Percentiles rank a stretch among this genome's conserved stretches.
Conservation (phyloP, 1,139 yeast genomes). For the Waltiozyma sp. region DNA sequence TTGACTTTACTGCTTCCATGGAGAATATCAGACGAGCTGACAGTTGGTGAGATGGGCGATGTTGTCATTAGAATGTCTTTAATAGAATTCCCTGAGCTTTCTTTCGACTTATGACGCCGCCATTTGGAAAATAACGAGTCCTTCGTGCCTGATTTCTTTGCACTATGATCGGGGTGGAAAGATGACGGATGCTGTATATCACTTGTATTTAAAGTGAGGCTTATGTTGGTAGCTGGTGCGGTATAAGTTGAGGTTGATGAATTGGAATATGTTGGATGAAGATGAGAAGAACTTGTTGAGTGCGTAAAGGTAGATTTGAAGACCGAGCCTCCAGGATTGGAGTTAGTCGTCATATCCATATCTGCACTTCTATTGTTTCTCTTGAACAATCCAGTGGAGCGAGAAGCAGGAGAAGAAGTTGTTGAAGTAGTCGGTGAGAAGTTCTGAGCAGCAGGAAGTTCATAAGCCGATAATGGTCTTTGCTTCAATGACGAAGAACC, state of each 20-base stretch:
- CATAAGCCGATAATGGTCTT: slow-evolving; percentile 48
- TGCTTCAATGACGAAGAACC: slow-evolving; percentile 3
- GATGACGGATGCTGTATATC: slow-evolving; percentile 5
- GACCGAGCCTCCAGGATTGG: background rate
- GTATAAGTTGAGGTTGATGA: background rate
- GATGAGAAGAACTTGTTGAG: too few species aligned
- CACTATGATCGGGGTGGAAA: slow-evolving; percentile 14
- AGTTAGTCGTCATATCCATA: background rate
- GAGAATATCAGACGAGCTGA: background rate
- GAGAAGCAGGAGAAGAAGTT: slow-evolving; percentile 37
- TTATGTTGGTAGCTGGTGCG: background rate
- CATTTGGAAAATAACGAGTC: background rate
- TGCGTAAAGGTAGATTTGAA: background rate
- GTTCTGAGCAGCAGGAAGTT: slow-evolving; percentile 19
- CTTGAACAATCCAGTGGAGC: slow-evolving; percentile 29
- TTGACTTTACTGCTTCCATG: background rate
- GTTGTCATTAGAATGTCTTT: background rate
- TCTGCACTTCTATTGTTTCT: slow-evolving; percentile 15
- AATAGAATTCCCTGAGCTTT: background rate
- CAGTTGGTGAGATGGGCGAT: background rate
- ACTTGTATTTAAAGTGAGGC: background rate
- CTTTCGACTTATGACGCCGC: background rate
- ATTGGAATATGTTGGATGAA: background rate
- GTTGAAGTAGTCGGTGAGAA: slow-evolving; percentile 21
- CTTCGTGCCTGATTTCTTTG: slow-evolving; percentile 9